Percentiles rank a stretch among this genome's conserved stretches.
phyloP scores from a whole-genome alignment of 805 yeast genomes.

The Debaryomyces prosopidis region DNA sequence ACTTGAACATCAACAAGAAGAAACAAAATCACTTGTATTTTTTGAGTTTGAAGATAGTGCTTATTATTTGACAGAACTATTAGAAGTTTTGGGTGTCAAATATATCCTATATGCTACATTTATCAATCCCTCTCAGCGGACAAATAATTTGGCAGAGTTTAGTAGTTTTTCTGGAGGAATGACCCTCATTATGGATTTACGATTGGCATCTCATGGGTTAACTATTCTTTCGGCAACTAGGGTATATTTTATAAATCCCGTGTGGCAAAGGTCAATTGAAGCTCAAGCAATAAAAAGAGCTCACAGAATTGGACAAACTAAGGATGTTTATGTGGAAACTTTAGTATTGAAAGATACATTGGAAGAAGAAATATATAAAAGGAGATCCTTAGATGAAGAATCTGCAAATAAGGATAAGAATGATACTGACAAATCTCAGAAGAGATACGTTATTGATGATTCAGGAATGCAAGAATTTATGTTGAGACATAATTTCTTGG shows the following conservation, averaged over 20 bases:
- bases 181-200: slow-evolving; percentile 64
- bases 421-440: slow-evolving; percentile 8
- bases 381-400: slow-evolving; percentile 21
- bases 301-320: slow-evolving; percentile 70
- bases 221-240: slow-evolving; percentile 68
- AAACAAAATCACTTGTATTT: slow-evolving; percentile 59
- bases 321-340: slow-evolving; percentile 70
- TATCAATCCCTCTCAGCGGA: slow-evolving; percentile 49
- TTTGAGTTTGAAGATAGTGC: slow-evolving; percentile 75
- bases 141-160: slow-evolving; percentile 53
- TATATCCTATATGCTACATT: slow-evolving; percentile 67
- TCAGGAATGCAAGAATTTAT: slow-evolving; percentile 57
- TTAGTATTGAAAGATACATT: slow-evolving; percentile 60
- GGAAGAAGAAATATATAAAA: slow-evolving; percentile 65
- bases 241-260: slow-evolving; percentile 70
- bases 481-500: slow-evolving; percentile 49
- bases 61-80: slow-evolving; percentile 61
- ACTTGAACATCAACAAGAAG: slow-evolving; percentile 48
- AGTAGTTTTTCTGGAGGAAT: slow-evolving; percentile 49
- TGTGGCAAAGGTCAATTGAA: slow-evolving; percentile 67
- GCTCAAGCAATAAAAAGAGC: slow-evolving; percentile 80
- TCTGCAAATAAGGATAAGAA: slow-evolving; percentile 10
- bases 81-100: slow-evolving; percentile 60
- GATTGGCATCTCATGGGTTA: slow-evolving; percentile 67
- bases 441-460: slow-evolving; percentile 55